Base-by-base conservation (phyloP, 1,284 basidiomycete species). In the Trametes versicolor region DNA sequence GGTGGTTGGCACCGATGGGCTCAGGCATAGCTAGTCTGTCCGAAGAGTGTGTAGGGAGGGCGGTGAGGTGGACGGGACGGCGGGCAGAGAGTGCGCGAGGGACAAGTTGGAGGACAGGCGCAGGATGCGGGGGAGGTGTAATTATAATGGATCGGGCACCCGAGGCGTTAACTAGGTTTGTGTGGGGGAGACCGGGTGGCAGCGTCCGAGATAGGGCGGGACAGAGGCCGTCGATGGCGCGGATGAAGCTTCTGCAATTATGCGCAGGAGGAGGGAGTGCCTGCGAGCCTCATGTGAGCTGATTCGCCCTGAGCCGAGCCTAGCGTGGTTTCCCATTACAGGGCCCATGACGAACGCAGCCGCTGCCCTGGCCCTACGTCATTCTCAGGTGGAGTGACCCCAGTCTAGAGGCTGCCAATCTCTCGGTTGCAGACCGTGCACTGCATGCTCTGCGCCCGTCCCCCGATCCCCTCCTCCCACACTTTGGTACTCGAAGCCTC, bases 1-100 rank as follows among this genome's bases (percentile, higher is more conserved):
- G 58, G 37, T 63, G 62, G 51, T 8, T 47, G 34, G 49, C n/a
- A 21, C 36, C 37, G 45, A 58, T 53, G 8, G 55, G 52, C 25
- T 57, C 45, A 19, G 62, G 45, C 62, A 59, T 64, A 37, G 29
- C 13, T 10, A 17, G n/a, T 15, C 12, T 4, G 8, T 32, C 43
- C 6, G 43, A 45, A n/a, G 21, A 27, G 47, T 27, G 47, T 41
- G 23, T 10, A 13, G 12, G 47, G 45, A 19, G 10, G 25, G 48
- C 2, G 2, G 48, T 27, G 25, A 48, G 8, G 29, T 32, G 29
- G 29, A 32, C 8, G 8, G 8, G 45, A 7, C 6, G 5, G 23
- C 12, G 48, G 25, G 13, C 27, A 10, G 48, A 13, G 48, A 5
- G 15, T 13, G 17, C 17, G 2, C 13, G 41, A 43, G 19, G 29